Evolutionary conservation across 345 rosid genomes (phyloP).

Genomic region (Orychophragmus violaceus): DNA sequence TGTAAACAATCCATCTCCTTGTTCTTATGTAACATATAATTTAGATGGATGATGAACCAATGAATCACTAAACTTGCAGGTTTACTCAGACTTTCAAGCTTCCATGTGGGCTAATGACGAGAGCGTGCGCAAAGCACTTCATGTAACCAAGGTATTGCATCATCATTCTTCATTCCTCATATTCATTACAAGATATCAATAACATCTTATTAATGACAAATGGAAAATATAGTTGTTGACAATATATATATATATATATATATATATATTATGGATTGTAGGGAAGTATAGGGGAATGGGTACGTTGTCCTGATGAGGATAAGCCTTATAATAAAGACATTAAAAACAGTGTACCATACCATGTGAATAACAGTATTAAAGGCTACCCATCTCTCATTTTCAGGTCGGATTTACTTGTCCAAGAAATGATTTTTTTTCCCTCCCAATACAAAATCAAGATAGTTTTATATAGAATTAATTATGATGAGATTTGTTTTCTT

Average conservation of each 20-base stretch:
- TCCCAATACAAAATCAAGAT: neutral
- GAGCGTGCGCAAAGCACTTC: slow-evolving; percentile 12
- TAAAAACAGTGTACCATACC: slow-evolving; percentile 13
- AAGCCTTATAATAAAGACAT: neutral
- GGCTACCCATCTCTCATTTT: slow-evolving; percentile 14
- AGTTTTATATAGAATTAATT: neutral
- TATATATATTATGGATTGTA: neutral
- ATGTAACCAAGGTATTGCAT: slow-evolving; percentile 1
- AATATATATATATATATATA: no score
- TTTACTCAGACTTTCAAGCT: neutral
- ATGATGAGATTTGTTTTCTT: neutral
- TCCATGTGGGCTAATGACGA: slow-evolving; percentile 8
- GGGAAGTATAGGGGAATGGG: slow-evolving; percentile 8
- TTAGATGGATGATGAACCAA: neutral
- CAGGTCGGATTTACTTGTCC: neutral
- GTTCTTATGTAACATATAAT: neutral
- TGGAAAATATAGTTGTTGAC: no score
- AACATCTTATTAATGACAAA: neutral
- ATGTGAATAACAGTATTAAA: slow-evolving; percentile 1
- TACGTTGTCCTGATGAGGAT: neutral
- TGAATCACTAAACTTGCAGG: neutral
- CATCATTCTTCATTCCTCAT: neutral
- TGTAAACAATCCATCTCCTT: neutral
- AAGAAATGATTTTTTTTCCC: neutral
- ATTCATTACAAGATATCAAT: neutral